phyloP scores from a whole-genome alignment of 129 eudicot species.

The Logfia minima region DNA sequence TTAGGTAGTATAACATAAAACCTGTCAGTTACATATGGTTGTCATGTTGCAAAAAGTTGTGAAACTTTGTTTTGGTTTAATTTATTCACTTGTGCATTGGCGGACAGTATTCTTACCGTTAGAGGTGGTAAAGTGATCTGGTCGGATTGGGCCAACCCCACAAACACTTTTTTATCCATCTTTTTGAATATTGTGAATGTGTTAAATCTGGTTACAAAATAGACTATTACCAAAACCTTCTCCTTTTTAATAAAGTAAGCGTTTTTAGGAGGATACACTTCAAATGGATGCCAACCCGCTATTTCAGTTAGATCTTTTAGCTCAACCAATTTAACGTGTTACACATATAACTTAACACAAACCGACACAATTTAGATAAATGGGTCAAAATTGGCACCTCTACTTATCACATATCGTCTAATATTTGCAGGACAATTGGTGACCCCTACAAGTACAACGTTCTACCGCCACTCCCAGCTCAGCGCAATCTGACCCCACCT shows the following conservation, averaged over 20 bases:
- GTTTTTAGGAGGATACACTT: neutral
- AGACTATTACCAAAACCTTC: too few species aligned
- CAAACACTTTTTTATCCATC: too few species aligned
- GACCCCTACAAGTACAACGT: slow-evolving; percentile 71
- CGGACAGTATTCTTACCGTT: too few species aligned
- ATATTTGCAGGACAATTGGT: slow-evolving; percentile 43
- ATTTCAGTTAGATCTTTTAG: neutral
- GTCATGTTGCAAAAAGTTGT: too few species aligned
- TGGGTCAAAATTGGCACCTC: neutral
- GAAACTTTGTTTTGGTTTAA: neutral
- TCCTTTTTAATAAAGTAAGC: neutral
- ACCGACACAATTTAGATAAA: neutral
- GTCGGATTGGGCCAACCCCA: too few species aligned
- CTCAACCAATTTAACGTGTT: neutral
- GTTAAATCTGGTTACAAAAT: too few species aligned
- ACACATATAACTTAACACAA: neutral
- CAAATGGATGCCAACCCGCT: neutral
- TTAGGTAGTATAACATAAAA: neutral
- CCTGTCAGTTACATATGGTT: too few species aligned
- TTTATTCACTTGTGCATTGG: neutral
- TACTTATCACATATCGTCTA: neutral
- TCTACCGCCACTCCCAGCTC: slow-evolving; percentile 90
- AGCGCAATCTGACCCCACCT: slow-evolving; percentile 89
- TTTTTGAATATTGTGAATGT: too few species aligned
- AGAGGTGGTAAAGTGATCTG: too few species aligned